These are phyloP conservation scores for Fusarium aywerte DNA, from an alignment of 2,329 filamentous ascomycete species.

Conservation along the genomic window DNA sequence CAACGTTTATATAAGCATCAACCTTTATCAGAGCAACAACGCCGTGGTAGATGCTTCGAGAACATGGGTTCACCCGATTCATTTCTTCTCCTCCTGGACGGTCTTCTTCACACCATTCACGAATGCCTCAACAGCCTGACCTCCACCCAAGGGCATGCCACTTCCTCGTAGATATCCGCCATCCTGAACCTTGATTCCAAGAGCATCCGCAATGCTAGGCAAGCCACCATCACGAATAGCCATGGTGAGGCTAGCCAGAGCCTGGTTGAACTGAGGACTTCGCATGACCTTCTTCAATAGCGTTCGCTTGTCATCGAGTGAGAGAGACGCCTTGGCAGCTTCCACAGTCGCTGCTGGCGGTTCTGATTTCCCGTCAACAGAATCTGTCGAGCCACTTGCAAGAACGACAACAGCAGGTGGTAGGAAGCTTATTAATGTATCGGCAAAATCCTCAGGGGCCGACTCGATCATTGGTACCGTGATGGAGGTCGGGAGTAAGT, in stretches of 20 bases:
- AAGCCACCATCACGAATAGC: conserved; percentile 91
- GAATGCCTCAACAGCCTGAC: conserved; percentile 90
- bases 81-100: conserved; percentile 67
- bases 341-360: conserved; percentile 74
- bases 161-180: conserved; percentile 83
- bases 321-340: conserved; percentile 79
- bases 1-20: conserved; percentile 15
- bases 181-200: conserved; percentile 83
- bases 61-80: neutral
- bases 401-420: conserved; percentile 83
- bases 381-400: conserved; percentile 70
- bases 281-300: conserved; percentile 84
- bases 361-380: conserved; percentile 68
- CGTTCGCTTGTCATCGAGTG: conserved; percentile 78
- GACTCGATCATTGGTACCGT: conserved; percentile 81
- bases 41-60: neutral
- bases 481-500: conserved; percentile 80
- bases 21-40: conserved; percentile 18
- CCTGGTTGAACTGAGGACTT: conserved; percentile 92
- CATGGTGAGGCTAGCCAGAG: conserved; percentile 83
- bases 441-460: conserved; percentile 72
- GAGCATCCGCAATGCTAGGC: conserved; percentile 87
- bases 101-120: conserved; percentile 87
- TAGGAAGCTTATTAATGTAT: conserved; percentile 80
- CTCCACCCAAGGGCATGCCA: conserved; percentile 85